A percentile compares a stretch with the other conserved stretches of the same genome.
These are phyloP conservation scores for Ophiognomonia clavigignenti-juglandacearum DNA, from an alignment of 2,329 filamentous ascomycete genomes.

Conservation along the genomic window DNA sequence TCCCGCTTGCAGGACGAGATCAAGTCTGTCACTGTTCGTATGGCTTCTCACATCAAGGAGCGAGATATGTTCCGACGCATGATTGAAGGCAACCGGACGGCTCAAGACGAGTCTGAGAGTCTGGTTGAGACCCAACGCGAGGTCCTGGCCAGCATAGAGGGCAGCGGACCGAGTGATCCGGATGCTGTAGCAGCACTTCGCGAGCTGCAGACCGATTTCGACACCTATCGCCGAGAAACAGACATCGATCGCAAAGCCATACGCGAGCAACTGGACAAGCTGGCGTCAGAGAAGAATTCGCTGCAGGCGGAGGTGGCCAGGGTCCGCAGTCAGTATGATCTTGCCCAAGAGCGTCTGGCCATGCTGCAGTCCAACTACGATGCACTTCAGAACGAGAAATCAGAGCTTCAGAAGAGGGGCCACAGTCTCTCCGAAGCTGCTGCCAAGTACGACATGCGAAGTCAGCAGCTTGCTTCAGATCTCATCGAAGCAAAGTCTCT, in stretches of 20 bases:
- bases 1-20: slow-evolving; percentile 70
- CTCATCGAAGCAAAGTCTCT: slow-evolving; percentile 79
- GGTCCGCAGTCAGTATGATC: slow-evolving; percentile 72
- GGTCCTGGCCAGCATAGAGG: slow-evolving; percentile 55
- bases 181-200: slow-evolving; percentile 75
- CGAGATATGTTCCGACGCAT: slow-evolving; percentile 97
- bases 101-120: slow-evolving; percentile 58
- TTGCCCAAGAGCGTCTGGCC: slow-evolving; percentile 79
- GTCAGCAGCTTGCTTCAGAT: slow-evolving; percentile 89
- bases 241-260: slow-evolving; percentile 75
- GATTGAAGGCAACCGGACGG: slow-evolving; percentile 62
- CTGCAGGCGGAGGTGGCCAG: slow-evolving; percentile 80
- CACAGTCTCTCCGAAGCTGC: slow-evolving; percentile 74
- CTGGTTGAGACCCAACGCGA: slow-evolving; percentile 60
- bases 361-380: slow-evolving; percentile 86
- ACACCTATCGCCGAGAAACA: slow-evolving; percentile 83
- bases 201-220: slow-evolving; percentile 85
- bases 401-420: slow-evolving; percentile 78
- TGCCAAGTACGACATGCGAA: slow-evolving; percentile 83
- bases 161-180: slow-evolving; percentile 50
- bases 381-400: slow-evolving; percentile 79
- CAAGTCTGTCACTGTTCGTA: slow-evolving; percentile 72
- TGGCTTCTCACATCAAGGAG: slow-evolving; percentile 91
- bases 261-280: slow-evolving; percentile 75
- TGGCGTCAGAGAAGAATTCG: slow-evolving; percentile 76